Percentiles rank a stretch among this genome's conserved stretches.
Evolutionary conservation across 345 rosid species (phyloP).

Genomic region (Theobroma cacao): DNA sequence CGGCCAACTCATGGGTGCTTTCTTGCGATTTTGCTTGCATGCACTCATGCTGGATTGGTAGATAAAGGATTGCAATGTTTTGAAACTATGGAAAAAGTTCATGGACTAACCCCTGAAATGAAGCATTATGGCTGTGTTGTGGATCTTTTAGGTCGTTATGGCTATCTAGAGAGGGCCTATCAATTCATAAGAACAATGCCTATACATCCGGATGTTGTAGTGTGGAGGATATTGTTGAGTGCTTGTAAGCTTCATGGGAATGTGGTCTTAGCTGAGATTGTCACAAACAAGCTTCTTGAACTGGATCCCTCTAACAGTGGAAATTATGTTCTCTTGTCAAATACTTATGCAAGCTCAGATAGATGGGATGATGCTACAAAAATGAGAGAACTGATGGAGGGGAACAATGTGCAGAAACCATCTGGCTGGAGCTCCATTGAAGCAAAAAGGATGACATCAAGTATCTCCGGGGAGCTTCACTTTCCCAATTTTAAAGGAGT

Average conservation of each 20-base stretch:
- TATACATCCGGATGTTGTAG: slow-evolving; percentile 39
- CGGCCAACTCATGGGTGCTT: slow-evolving; percentile 49
- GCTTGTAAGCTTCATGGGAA: slow-evolving; percentile 60
- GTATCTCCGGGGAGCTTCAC: neutral
- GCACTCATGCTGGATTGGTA: slow-evolving; percentile 11
- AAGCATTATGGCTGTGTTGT: slow-evolving; percentile 71
- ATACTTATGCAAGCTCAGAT: slow-evolving; percentile 48
- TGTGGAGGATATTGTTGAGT: slow-evolving; percentile 67
- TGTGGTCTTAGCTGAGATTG: slow-evolving; percentile 49
- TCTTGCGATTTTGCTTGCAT: slow-evolving; percentile 39
- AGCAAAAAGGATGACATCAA: slow-evolving; percentile 6
- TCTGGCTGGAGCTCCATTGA: slow-evolving; percentile 50
- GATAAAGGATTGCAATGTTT: slow-evolving; percentile 30
- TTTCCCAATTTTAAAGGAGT: neutral
- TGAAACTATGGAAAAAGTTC: slow-evolving; percentile 38
- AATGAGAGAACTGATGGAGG: slow-evolving; percentile 46
- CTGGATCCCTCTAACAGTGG: slow-evolving; percentile 59
- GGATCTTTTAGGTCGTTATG: slow-evolving; percentile 65
- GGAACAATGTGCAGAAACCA: slow-evolving; percentile 40
- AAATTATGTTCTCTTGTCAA: slow-evolving; percentile 62
- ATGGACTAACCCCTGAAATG: slow-evolving; percentile 58
- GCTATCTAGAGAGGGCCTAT: slow-evolving; percentile 52
- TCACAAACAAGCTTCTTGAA: slow-evolving; percentile 41
- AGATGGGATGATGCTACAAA: slow-evolving; percentile 57
- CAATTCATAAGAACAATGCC: slow-evolving; percentile 51